These are phyloP conservation scores for Xylariaceae sp. DNA, from an alignment of 2,329 filamentous ascomycete species.

Conservation along the genomic window DNA sequence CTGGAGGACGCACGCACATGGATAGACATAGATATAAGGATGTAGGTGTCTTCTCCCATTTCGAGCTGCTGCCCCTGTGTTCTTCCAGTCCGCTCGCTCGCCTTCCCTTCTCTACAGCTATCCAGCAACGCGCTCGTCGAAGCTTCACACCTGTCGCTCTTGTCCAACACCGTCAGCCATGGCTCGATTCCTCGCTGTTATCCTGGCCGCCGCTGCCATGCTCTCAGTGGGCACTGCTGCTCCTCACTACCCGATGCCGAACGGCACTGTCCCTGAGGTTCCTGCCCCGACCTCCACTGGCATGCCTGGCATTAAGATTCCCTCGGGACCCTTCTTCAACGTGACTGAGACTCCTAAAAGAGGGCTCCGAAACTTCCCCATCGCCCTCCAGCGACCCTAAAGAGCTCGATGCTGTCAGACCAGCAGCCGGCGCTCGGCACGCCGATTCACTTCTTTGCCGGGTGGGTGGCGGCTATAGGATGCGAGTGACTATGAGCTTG, in stretches of 20 bases:
- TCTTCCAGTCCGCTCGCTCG: constrained; percentile 5
- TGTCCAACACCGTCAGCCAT: constrained; percentile 12
- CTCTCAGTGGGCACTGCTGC: constrained; percentile 21
- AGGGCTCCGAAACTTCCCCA: constrained; percentile 1
- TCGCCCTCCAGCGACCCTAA: constrained; percentile 1
- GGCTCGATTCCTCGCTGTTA: constrained; percentile 25
- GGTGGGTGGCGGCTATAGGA: no score
- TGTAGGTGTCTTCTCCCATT: background rate
- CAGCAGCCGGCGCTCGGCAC: no score
- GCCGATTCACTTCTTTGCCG: no score
- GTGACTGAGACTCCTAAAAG: constrained; percentile 1
- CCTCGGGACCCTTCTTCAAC: constrained; percentile 1
- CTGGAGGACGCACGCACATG: background rate
- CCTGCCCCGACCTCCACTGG: constrained; percentile 3
- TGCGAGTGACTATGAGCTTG: no score
- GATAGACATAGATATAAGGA: no score
- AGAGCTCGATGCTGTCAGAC: background rate
- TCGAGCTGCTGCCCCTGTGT: background rate
- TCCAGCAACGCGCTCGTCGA: constrained; percentile 7
- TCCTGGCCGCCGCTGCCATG: constrained; percentile 23
- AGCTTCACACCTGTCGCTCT: constrained; percentile 6
- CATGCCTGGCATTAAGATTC: background rate
- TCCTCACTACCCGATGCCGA: constrained; percentile 12
- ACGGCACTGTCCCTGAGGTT: constrained; percentile 12
- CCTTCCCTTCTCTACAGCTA: constrained; percentile 4